Conservation (phyloP, 2,329 filamentous ascomycete species). For the Fusarium sp. region DNA sequence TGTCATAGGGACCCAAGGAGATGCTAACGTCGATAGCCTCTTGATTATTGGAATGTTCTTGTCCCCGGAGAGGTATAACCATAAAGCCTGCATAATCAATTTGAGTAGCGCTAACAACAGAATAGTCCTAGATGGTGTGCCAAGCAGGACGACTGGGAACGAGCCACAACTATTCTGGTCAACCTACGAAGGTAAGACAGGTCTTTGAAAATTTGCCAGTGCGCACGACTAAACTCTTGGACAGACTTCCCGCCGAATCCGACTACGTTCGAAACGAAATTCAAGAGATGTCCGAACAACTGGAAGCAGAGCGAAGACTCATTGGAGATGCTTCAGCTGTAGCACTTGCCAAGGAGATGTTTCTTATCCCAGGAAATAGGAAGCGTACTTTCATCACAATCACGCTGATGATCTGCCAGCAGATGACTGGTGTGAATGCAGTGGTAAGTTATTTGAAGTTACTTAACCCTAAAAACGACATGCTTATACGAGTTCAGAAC, state of each 20-base stretch:
- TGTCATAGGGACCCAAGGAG: neutral
- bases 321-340: neutral
- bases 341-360: neutral
- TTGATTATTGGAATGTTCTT: neutral
- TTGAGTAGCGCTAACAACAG: neutral
- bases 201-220: neutral
- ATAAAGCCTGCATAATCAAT: neutral
- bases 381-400: neutral
- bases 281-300: neutral
- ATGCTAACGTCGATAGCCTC: neutral
- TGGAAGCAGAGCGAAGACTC: neutral
- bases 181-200: neutral
- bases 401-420: neutral
- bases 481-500: slow-evolving; percentile 47
- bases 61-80: neutral
- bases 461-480: neutral
- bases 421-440: neutral
- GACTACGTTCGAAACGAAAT: neutral
- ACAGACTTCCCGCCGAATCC: neutral
- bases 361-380: neutral
- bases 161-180: neutral
- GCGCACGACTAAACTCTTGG: neutral
- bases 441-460: neutral
- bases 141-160: neutral
- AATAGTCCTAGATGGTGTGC: neutral